Evolutionary conservation across 305 asterid genomes (phyloP).

Genomic region (Salvia sclarea): DNA sequence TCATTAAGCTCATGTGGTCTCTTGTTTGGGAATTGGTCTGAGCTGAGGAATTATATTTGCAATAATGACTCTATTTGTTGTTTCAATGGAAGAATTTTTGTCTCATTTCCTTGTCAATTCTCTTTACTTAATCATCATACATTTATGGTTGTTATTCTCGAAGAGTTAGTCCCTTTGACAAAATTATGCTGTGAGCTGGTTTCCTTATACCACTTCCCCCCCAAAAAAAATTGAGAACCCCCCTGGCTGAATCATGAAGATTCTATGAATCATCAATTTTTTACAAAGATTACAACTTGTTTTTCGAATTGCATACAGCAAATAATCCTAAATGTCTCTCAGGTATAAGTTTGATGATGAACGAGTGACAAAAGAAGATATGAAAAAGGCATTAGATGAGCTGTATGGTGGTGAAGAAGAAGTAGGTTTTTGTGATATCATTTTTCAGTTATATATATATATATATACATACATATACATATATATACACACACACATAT

Average conservation of each 20-base stretch:
- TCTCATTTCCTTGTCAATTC: constrained; percentile 18
- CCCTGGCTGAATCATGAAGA: constrained; percentile 5
- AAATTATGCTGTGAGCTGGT: constrained; percentile 8
- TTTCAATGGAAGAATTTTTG: constrained; percentile 8
- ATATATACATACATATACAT: too few species aligned
- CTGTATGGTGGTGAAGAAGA: constrained; percentile 66
- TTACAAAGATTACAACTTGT: constrained; percentile 12
- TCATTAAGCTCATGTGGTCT: background rate
- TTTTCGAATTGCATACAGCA: constrained; percentile 18
- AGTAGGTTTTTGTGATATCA: constrained; percentile 35
- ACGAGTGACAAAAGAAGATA: constrained; percentile 64
- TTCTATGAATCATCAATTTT: constrained; percentile 16
- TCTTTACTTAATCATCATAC: background rate
- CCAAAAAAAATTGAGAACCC: constrained; percentile 13
- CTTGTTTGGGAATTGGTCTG: constrained; percentile 1
- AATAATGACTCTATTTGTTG: constrained; percentile 4
- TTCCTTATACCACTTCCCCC: constrained; percentile 1
- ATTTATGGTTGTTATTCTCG: background rate
- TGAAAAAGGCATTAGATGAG: constrained; percentile 57
- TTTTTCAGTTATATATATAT: too few species aligned
- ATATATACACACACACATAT: background rate
- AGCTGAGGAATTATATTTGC: constrained; percentile 17
- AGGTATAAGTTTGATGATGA: constrained; percentile 72
- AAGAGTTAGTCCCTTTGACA: constrained; percentile 10
- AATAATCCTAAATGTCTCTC: constrained; percentile 32